Conservation (phyloP, 73 alveolate species). For the Paramecium octaurelia region DNA sequence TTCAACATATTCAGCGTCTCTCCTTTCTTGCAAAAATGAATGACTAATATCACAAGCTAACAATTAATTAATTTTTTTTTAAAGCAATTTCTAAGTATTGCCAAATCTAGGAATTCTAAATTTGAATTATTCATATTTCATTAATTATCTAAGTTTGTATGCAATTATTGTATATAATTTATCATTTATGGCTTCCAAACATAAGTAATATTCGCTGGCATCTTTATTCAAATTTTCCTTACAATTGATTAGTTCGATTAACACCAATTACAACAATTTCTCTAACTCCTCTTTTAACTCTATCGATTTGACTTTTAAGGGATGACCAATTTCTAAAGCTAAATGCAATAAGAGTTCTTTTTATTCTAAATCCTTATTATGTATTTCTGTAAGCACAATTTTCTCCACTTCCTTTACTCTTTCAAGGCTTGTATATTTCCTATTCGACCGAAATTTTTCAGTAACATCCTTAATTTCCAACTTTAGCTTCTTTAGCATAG, state of each 20-base stretch:
- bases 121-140: not conserved
- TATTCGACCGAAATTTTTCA: not conserved
- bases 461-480: not conserved
- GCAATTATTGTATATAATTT: not conserved
- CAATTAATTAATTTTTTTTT: not conserved
- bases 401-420: not conserved
- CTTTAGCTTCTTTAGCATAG: not conserved
- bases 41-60: not conserved
- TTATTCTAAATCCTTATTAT: not conserved
- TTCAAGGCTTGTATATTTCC: not conserved
- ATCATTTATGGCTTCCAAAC: not conserved
- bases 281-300: not conserved
- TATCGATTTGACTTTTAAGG: not conserved
- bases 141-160: not conserved
- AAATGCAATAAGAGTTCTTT: not conserved
- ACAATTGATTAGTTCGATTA: not conserved
- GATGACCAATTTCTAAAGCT: conserved; percentile 1
- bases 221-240: not conserved
- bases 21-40: not conserved
- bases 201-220: not conserved
- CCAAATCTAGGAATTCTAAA: not conserved
- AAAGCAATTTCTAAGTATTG: not conserved
- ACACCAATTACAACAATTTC: not conserved
- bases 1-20: not conserved
- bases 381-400: not conserved